These are phyloP conservation scores for Pythium sp. DNA, from an alignment of 352 stramenopile species.

Conservation along the genomic window DNA sequence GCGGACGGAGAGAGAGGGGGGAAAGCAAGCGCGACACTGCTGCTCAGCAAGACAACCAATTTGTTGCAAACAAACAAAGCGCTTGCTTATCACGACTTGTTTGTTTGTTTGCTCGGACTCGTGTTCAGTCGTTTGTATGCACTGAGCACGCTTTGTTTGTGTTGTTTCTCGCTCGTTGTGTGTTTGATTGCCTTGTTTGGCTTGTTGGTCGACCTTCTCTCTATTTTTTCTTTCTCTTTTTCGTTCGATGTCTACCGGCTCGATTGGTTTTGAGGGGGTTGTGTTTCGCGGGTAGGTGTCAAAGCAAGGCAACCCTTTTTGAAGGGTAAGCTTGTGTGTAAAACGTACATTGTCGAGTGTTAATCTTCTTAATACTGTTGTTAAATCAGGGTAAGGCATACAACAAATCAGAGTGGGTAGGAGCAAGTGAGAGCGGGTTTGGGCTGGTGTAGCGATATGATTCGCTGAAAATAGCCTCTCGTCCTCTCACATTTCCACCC, in stretches of 20 bases:
- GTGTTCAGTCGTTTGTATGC: not conserved
- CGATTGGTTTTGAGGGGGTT: not conserved
- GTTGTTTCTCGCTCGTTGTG: too few relatives aligned
- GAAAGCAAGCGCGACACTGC: not conserved
- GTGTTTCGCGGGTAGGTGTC: not conserved
- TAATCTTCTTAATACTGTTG: not conserved
- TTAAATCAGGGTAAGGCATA: not conserved
- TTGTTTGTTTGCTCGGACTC: not conserved
- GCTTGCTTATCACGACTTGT: not conserved
- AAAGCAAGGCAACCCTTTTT: not conserved
- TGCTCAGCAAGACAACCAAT: not conserved
- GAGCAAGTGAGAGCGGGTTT: slow-evolving; percentile 2
- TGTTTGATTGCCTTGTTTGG: not conserved
- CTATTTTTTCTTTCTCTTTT: slow-evolving; percentile 1
- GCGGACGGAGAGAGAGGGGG: not conserved
- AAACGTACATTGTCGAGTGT: not conserved
- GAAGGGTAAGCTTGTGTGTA: not conserved
- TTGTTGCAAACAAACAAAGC: not conserved
- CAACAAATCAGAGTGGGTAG: not conserved
- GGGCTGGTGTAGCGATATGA: not conserved
- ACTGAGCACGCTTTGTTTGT: not conserved
- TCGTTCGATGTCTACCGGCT: not conserved
- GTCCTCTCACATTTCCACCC: not conserved
- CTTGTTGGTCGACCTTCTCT: not conserved
- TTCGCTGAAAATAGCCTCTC: not conserved